These are phyloP conservation scores for Aspergillus hancockii DNA, from an alignment of 495 filamentous ascomycete genomes.

Conservation along the genomic window DNA sequence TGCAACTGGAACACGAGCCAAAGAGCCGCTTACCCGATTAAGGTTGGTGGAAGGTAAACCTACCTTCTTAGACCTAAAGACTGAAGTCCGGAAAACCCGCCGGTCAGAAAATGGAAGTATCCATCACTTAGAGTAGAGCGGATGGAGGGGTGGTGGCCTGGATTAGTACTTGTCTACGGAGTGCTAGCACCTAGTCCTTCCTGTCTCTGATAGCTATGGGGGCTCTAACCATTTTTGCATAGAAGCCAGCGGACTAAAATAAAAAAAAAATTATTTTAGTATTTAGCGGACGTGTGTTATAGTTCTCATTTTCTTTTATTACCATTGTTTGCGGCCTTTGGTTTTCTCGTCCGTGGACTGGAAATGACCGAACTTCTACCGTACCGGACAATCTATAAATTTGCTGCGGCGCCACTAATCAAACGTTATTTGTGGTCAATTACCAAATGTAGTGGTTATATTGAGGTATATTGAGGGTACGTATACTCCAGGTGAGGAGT, in stretches of 20 bases:
- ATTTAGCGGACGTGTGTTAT: neutral
- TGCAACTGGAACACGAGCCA: conserved; percentile 19
- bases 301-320: neutral
- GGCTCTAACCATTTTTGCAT: no score
- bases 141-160: no score
- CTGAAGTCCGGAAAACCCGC: neutral
- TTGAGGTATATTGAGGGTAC: neutral
- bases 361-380: neutral
- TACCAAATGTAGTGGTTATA: neutral
- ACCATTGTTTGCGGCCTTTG: neutral
- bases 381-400: neutral
- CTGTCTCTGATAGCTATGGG: no score
- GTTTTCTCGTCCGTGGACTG: neutral
- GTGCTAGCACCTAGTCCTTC: no score
- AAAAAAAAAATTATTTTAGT: no score
- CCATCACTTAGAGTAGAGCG: no score
- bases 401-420: neutral
- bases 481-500: neutral
- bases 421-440: neutral
- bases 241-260: no score
- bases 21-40: conserved; percentile 21
- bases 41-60: conserved; percentile 6
- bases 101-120: neutral
- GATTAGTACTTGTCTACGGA: no score
- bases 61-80: neutral